phyloP scores from a whole-genome alignment of 495 filamentous ascomycete genomes.

The Extremus antarcticus region DNA sequence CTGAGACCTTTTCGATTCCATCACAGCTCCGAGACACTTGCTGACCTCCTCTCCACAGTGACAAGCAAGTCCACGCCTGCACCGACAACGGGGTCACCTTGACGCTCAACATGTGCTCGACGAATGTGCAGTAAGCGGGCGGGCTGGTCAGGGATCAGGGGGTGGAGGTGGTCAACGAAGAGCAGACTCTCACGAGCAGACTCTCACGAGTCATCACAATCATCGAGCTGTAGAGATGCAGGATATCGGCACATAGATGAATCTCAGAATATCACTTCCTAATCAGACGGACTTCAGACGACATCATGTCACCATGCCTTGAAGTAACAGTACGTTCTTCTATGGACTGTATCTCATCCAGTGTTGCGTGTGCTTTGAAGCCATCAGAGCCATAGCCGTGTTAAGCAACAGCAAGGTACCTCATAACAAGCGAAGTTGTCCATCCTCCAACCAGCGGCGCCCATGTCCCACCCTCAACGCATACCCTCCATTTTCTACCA shows the following conservation, averaged over 20 bases:
- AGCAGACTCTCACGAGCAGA: neutral
- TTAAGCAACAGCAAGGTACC: no score
- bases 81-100: constrained; percentile 7
- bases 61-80: constrained; percentile 1
- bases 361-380: no score
- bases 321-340: neutral
- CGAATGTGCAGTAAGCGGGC: neutral
- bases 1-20: no score
- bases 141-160: no score
- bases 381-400: no score
- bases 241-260: neutral
- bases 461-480: no score
- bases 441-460: no score
- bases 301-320: no score
- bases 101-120: constrained; percentile 5
- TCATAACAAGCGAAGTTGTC: no score
- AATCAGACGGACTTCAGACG: neutral
- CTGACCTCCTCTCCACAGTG: neutral
- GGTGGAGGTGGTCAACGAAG: neutral
- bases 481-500: no score
- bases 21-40: neutral
- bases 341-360: no score
- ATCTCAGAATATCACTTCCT: neutral
- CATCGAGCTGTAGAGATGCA: neutral
- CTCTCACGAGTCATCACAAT: neutral